phyloP scores from a whole-genome alignment of 2,329 filamentous ascomycete genomes.

The Gnomoniopsis sp. region DNA sequence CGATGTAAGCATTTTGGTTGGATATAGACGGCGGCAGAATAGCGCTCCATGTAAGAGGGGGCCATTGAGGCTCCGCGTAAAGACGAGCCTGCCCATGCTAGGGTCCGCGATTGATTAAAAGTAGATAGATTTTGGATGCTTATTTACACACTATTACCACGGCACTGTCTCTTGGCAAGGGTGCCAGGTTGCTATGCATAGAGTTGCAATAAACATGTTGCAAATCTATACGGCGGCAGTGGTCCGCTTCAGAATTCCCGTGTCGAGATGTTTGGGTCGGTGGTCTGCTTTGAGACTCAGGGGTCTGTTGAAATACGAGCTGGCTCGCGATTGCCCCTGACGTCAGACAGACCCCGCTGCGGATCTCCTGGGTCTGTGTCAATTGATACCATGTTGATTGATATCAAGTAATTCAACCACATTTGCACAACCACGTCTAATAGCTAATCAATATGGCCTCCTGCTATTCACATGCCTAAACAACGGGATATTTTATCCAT shows the following conservation, averaged over 20 bases:
- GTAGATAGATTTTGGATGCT: background rate
- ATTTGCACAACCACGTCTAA: background rate
- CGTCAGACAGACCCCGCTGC: background rate
- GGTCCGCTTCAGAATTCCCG: background rate
- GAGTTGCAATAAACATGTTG: background rate
- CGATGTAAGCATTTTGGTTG: background rate
- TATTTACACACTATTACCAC: background rate
- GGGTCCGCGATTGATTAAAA: background rate
- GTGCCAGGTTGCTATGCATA: background rate
- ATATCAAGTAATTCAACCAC: background rate
- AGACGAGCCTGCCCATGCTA: background rate
- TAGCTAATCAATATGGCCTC: background rate
- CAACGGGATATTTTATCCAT: background rate
- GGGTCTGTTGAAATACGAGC: background rate
- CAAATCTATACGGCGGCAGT: background rate
- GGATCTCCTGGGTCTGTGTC: background rate
- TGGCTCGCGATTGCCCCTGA: background rate
- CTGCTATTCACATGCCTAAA: background rate
- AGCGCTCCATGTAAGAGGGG: background rate
- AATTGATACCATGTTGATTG: background rate
- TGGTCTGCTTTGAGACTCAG: background rate
- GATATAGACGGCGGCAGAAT: background rate
- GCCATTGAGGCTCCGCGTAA: background rate
- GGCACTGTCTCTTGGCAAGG: background rate
- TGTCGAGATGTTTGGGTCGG: background rate